A percentile compares a stretch with the other conserved stretches of the same genome.
phyloP scores from a whole-genome alignment of 345 rosid species.

The Luvunga scandens region DNA sequence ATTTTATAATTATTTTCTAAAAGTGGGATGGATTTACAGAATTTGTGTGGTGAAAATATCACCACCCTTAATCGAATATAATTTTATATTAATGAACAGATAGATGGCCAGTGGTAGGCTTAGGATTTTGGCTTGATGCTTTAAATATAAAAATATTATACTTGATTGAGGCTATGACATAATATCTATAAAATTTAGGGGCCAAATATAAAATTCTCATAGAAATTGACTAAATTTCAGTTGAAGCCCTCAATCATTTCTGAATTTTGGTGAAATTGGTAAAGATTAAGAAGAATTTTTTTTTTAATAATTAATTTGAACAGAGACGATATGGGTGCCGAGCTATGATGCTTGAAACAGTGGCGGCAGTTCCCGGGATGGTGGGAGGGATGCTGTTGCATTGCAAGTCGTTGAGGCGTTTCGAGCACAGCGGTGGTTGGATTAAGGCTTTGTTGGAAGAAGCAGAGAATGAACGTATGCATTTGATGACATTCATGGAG shows the following conservation, averaged over 20 bases:
- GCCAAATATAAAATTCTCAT: not conserved
- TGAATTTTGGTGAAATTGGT: not conserved
- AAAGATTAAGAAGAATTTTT: no score
- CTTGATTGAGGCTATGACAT: no score
- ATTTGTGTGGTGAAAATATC: no score
- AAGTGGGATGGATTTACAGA: no score
- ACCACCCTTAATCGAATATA: no score
- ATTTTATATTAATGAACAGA: no score
- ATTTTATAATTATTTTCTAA: no score
- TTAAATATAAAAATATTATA: no score
- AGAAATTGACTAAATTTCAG: not conserved
- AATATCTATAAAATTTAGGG: not conserved
- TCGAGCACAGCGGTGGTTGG: conserved; percentile 88
- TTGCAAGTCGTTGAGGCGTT: conserved; percentile 64
- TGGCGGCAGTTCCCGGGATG: conserved; percentile 86
- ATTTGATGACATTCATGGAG: conserved; percentile 90
- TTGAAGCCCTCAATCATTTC: not conserved
- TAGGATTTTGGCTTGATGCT: no score
- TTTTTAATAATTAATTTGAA: not conserved
- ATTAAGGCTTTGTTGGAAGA: conserved; percentile 74
- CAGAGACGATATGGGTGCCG: conserved; percentile 74
- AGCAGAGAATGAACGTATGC: conserved; percentile 92
- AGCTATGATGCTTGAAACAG: conserved; percentile 90
- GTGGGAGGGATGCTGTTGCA: conserved; percentile 78
- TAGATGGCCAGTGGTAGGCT: no score